phyloP scores from a whole-genome alignment of 805 yeast species.

The Candida ficus region DNA sequence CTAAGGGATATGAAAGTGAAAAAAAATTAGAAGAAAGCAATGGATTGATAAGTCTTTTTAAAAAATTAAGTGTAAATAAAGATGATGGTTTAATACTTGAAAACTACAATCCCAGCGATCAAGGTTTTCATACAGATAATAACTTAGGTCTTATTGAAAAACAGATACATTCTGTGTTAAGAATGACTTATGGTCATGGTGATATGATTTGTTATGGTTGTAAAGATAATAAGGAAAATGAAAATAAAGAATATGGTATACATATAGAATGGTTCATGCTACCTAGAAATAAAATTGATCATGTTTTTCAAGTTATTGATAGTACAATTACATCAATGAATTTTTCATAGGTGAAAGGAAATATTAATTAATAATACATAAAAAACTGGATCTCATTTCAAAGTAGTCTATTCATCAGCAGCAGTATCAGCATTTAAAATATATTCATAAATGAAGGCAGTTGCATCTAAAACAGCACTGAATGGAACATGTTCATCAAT shows the following conservation, averaged over 20 bases:
- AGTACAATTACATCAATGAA: not conserved
- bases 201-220: slow-evolving; percentile 23
- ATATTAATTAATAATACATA: not conserved
- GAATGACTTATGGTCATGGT: slow-evolving; percentile 19
- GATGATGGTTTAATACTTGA: not conserved
- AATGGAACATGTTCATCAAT: slow-evolving; percentile 50
- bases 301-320: slow-evolving; percentile 16
- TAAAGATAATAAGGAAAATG: slow-evolving; percentile 2
- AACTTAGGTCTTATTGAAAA: slow-evolving; percentile 17
- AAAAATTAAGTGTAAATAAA: slow-evolving; percentile 6
- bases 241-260: slow-evolving; percentile 7
- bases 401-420: slow-evolving; percentile 1
- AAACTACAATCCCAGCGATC: slow-evolving; percentile 3
- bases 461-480: slow-evolving; percentile 47
- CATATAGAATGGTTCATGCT: slow-evolving; percentile 26
- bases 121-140: slow-evolving; percentile 15
- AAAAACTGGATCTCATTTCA: too few species aligned
- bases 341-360: too few species aligned
- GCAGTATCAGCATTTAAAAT: slow-evolving; percentile 36
- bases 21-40: not conserved
- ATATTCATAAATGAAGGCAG: slow-evolving; percentile 47
- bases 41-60: slow-evolving; percentile 1
- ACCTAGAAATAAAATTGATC: slow-evolving; percentile 11
- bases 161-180: slow-evolving; percentile 14
- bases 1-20: not conserved